phyloP scores from a whole-genome alignment of 2,329 filamentous ascomycete genomes.

The Macrophomina pseudophaseolina region DNA sequence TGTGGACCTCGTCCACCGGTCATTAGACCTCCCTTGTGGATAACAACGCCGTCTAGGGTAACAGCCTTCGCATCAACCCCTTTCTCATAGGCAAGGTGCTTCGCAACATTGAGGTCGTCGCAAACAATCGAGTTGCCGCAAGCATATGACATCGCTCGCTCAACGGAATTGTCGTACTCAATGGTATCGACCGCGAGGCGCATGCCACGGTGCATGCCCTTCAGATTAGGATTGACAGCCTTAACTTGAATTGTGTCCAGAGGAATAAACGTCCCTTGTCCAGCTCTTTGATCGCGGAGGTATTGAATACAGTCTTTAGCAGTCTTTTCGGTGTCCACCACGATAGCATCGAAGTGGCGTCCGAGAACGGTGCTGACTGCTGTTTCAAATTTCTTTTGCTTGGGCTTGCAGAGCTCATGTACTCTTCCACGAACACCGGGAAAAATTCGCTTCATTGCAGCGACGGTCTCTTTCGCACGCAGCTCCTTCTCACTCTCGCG shows the following conservation, averaged over 20 bases:
- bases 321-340: slow-evolving; percentile 94
- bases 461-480: slow-evolving; percentile 80
- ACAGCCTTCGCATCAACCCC: slow-evolving; percentile 92
- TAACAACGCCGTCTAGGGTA: slow-evolving; percentile 91
- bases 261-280: slow-evolving; percentile 92
- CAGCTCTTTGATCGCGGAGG: slow-evolving; percentile 84
- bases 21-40: slow-evolving; percentile 96
- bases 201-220: slow-evolving; percentile 81
- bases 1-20: slow-evolving; percentile 87
- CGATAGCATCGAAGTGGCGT: slow-evolving; percentile 89
- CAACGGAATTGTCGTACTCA: slow-evolving; percentile 85
- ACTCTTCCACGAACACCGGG: slow-evolving; percentile 83
- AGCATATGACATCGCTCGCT: slow-evolving; percentile 92
- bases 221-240: slow-evolving; percentile 85
- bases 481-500: slow-evolving; percentile 84
- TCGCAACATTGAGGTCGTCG: slow-evolving; percentile 83
- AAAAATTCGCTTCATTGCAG: slow-evolving; percentile 85
- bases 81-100: slow-evolving; percentile 84
- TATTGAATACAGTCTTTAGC: slow-evolving; percentile 94
- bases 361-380: slow-evolving; percentile 92
- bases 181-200: slow-evolving; percentile 94
- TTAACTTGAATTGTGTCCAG: slow-evolving; percentile 97
- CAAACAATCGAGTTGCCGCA: slow-evolving; percentile 96
- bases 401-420: slow-evolving; percentile 90
- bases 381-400: slow-evolving; percentile 95